phyloP scores from a whole-genome alignment of 2,329 filamentous ascomycete species.

The Aureobasidium sp. region DNA sequence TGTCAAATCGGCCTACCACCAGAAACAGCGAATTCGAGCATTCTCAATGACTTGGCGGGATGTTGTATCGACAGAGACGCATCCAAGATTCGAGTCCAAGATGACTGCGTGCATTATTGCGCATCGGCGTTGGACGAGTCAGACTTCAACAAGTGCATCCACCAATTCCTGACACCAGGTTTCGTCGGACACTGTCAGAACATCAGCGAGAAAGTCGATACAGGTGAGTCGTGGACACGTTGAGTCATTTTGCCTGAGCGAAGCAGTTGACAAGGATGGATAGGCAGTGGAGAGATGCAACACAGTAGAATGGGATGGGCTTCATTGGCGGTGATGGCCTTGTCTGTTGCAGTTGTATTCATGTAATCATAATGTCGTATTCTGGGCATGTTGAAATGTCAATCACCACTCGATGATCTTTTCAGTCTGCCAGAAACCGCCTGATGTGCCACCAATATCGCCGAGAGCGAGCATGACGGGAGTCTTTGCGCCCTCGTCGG shows the following conservation, averaged over 20 bases:
- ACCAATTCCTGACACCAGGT: not conserved
- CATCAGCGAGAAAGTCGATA: not conserved
- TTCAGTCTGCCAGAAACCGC: conserved; percentile 28
- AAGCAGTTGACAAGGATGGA: not conserved
- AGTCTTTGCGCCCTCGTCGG: conserved; percentile 27
- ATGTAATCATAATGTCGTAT: not conserved
- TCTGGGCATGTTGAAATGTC: not conserved
- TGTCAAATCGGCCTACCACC: too few relatives aligned
- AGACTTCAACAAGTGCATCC: not conserved
- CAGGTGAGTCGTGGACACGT: not conserved
- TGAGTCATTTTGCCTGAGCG: not conserved
- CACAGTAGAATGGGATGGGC: not conserved
- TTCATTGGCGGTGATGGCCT: not conserved
- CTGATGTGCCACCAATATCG: conserved; percentile 24
- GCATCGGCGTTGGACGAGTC: not conserved
- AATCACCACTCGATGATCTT: conserved; percentile 24
- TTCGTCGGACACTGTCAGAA: not conserved
- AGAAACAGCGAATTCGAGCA: too few relatives aligned
- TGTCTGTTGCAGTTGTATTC: not conserved
- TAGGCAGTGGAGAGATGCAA: not conserved
- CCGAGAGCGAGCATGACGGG: conserved; percentile 27
- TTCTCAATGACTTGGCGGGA: too few relatives aligned
- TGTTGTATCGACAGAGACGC: not conserved
- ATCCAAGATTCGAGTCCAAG: not conserved
- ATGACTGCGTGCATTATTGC: not conserved